These are phyloP conservation scores for Ustilago lituana DNA, from an alignment of 1,284 basidiomycete species.

Conservation along the genomic window DNA sequence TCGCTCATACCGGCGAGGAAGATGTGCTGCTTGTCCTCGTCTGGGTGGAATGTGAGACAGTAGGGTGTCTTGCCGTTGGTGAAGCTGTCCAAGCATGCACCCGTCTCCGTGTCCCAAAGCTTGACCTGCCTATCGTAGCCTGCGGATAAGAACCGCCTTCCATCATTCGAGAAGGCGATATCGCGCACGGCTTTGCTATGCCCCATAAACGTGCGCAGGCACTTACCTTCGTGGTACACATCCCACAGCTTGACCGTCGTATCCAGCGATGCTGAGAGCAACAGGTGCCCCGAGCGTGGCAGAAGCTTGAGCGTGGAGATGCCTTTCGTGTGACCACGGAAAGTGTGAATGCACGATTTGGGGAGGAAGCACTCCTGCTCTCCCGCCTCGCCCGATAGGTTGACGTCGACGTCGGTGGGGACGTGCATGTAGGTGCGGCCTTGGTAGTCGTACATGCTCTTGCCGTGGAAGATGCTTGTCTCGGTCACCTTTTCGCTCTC, in stretches of 20 bases:
- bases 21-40: constrained; percentile 92
- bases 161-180: constrained; percentile 91
- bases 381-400: constrained; percentile 79
- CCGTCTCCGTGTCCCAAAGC: constrained; percentile 99
- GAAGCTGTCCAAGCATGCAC: constrained; percentile 91
- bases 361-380: constrained; percentile 92
- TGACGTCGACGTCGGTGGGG: constrained; percentile 75
- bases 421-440: constrained; percentile 98
- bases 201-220: constrained; percentile 94
- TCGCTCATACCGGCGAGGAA: constrained; percentile 99
- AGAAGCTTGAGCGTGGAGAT: constrained; percentile 92
- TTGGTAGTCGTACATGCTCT: constrained; percentile 95
- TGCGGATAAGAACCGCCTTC: constrained; percentile 87
- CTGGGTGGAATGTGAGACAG: constrained; percentile 92
- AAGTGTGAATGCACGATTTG: constrained; percentile 94
- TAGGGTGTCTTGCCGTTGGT: constrained; percentile 96
- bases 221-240: constrained; percentile 94
- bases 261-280: constrained; percentile 96
- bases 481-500: constrained; percentile 84
- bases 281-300: constrained; percentile 88
- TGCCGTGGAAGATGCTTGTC: constrained; percentile 94
- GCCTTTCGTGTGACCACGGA: constrained; percentile 96
- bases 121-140: constrained; percentile 97
- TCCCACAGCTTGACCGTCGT: constrained; percentile 99
- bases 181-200: constrained; percentile 97